Evolutionary conservation across 306 rosid genomes (phyloP), one percentile per base, ranked within the genome.

Genomic region (Pterocarpus macrocarpus): DNA sequence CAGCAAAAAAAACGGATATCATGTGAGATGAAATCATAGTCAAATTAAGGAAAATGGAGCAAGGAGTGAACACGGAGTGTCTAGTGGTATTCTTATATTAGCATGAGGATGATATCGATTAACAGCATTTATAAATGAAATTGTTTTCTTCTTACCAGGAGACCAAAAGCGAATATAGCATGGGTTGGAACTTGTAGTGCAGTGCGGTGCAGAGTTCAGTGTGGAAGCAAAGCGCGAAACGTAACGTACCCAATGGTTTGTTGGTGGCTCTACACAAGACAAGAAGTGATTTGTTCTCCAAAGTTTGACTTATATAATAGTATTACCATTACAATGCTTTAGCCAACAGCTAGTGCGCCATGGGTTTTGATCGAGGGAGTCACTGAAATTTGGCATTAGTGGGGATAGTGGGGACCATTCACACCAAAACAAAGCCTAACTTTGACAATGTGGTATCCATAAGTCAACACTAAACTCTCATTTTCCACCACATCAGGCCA

Each of bases 361-460:
- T 64, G 30, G 5, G 13, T 6, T 34, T 36, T 59, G 35, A 4
- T 3, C n/a, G 38, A 30, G 59, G 28, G 59, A 53, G 8, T 15
- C 28, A 53, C 7, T 53, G 30, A 0, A 15, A n/a, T 30, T 59
- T 59, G 39, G 16, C 65, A 30, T 11, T 13, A 64, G 30, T 34
- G 69, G 47, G 28, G 28, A 2, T 13, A 9, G 47, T 34, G 5
- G 53, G 70, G 34, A 9, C 71, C 50, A 34, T 66, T 66, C 12
- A 66, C 17, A 34, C 47, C 76, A 10, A 34, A 8, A 52, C 76
- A 71, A 53, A n/a, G 50, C 77, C 64, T 71, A 35, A 71, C 62
- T 76, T 76, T 63, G 63, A 45, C 80, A 16, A 44, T 76, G 50
- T 5, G 49, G 14, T 8, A 14, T 9, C 38, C 56, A 13, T 11